Percentiles rank a stretch among this genome's conserved stretches.
Conservation (phyloP, 179 eudicot species). For the Actinidia arguta region DNA sequence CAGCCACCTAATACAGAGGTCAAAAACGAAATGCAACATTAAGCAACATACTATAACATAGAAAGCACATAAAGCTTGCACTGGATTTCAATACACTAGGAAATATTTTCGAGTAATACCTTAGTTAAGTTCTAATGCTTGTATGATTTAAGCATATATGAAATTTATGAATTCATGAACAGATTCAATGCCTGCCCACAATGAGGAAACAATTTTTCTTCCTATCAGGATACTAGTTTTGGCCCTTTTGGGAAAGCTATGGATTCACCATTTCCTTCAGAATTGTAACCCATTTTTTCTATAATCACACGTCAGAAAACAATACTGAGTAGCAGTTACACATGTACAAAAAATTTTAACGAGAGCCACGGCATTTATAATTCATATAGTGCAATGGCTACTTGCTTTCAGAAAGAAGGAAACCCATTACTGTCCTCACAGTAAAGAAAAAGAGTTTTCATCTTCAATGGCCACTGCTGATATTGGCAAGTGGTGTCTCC, state of each 20-base stretch:
- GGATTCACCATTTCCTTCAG: no score
- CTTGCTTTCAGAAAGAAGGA: no score
- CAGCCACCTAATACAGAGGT: not conserved
- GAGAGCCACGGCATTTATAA: no score
- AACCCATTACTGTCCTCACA: not conserved
- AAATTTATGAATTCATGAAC: no score
- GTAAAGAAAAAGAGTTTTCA: not conserved
- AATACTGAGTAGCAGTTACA: no score
- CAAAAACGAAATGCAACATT: not conserved
- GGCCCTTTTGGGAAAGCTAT: no score
- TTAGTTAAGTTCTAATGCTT: not conserved
- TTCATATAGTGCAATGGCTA: no score
- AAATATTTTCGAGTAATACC: not conserved
- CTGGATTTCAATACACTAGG: not conserved
- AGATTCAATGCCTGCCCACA: not conserved
- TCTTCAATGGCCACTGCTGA: not conserved
- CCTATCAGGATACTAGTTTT: no score
- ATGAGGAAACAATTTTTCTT: not conserved
- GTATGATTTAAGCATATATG: not conserved
- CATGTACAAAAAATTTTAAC: no score
- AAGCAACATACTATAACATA: not conserved
- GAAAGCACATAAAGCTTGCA: slow-evolving; percentile 5
- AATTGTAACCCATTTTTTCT: no score
- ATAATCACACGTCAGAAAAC: no score
- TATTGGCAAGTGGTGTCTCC: not conserved